Evolutionary conservation across 805 yeast species (phyloP).

Genomic region (Jamesozyma jinghongensis): DNA sequence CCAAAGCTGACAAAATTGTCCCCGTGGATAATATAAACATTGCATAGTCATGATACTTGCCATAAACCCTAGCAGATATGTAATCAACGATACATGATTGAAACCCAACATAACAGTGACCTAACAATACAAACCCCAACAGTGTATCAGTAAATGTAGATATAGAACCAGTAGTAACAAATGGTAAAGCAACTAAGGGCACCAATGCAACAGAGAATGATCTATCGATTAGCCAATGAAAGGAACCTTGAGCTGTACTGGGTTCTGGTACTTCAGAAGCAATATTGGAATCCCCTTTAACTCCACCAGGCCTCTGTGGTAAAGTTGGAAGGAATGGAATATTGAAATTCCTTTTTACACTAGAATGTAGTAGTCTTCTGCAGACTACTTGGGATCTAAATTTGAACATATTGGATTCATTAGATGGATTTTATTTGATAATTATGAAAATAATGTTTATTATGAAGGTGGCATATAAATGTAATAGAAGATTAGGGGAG

Average conservation of each 20-base stretch:
- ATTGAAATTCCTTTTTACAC: conserved; percentile 1
- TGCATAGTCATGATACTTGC: conserved; percentile 61
- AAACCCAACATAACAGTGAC: conserved; percentile 79
- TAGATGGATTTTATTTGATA: too few relatives aligned
- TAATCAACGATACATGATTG: conserved; percentile 92
- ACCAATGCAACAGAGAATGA: conserved; percentile 55
- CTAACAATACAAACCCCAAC: conserved; percentile 53
- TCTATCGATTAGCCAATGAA: conserved; percentile 87
- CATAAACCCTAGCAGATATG: conserved; percentile 80
- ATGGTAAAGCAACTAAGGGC: conserved; percentile 68
- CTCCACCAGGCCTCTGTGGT: conserved; percentile 80
- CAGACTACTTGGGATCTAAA: background rate
- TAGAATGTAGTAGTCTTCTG: background rate
- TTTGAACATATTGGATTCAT: too few relatives aligned
- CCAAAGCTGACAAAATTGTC: conserved; percentile 61
- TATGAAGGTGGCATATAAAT: too few relatives aligned
- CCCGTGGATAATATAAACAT: conserved; percentile 62
- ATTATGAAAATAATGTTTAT: too few relatives aligned
- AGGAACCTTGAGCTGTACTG: conserved; percentile 64
- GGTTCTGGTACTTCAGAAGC: conserved; percentile 61
- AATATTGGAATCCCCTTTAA: conserved; percentile 85
- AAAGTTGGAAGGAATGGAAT: conserved; percentile 46
- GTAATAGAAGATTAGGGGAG: too few relatives aligned
- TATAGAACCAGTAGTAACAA: conserved; percentile 57
- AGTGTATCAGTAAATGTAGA: conserved; percentile 64